Evolutionary conservation across 169 alveolate genomes (phyloP), one percentile per base, ranked within the genome.

Genomic region (Eimeria praecox): DNA sequence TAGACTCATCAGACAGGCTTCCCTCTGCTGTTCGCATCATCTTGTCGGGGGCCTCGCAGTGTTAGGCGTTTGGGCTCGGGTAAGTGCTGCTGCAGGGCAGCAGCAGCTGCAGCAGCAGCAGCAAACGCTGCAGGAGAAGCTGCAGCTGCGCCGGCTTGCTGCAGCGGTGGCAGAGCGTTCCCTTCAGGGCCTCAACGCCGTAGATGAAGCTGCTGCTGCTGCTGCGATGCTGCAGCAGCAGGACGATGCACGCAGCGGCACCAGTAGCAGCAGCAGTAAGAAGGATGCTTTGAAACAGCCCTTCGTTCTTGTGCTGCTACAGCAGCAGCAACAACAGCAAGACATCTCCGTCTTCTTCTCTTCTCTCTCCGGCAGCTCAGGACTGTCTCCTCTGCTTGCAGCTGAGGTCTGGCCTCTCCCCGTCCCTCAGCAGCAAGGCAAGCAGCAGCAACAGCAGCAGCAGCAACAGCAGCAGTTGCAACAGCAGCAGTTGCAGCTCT

Each of bases 41-140:
- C 86, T 75, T 27, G 86, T 75, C 18, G 86, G 86, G 59, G 86
- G 86, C 56, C 56, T 75, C 86, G 86, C 86, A 38, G 86, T 75
- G 33, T 5, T 75, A 42, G 86, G 86, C 59, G 56, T 75, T 38
- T 75, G 86, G 86, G 86, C 86, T 22, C 86, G 86, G 24, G 56
- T 35, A 5, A 27, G 35, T 42, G 46, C 35, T 42, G 59, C 86
- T 35, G 46, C 86, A 30, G 86, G 44, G 38, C 86, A 75, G 86
- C 86, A 38, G 56, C 86, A 75, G 49, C 86, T 27, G 83, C 83
- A 75, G 33, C 86, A 75, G 86, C 86, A 75, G 33, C 86, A 75
- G 86, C 78, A 66, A 42, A 3, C 18, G 78, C 86, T 75, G 86
- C 86, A 75, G 86, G 59, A 75, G 54, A 22, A 35, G 86, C 56